Conservation (phyloP, 1,139 yeast genomes). For the Taphrina betulina region DNA sequence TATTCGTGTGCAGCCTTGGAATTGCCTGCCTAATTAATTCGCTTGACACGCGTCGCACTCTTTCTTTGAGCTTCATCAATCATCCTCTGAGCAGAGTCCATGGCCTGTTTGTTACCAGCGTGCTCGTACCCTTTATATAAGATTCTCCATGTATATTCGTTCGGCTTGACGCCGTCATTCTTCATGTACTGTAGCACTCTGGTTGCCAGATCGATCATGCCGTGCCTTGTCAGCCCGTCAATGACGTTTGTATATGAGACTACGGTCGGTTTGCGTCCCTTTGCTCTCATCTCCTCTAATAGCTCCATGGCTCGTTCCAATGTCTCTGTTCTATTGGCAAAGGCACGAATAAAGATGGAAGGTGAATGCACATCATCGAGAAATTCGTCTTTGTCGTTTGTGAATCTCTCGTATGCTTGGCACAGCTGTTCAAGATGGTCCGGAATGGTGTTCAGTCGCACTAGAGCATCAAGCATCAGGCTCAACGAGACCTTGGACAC, state of each 20-base stretch:
- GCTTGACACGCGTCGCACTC: too few species aligned
- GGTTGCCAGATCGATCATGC: slow-evolving; percentile 18
- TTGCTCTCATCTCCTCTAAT: slow-evolving; percentile 17
- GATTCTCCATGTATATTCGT: slow-evolving; percentile 10
- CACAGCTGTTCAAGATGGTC: slow-evolving; percentile 4
- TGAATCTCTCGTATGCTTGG: slow-evolving; percentile 1
- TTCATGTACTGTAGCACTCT: slow-evolving; percentile 24
- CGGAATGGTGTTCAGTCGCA: slow-evolving; percentile 15
- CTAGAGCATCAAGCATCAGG: slow-evolving; percentile 20
- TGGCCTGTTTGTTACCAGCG: too few species aligned
- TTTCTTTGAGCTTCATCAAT: too few species aligned
- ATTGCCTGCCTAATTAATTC: too few species aligned
- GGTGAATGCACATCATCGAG: slow-evolving; percentile 2
- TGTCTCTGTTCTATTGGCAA: slow-evolving; percentile 3
- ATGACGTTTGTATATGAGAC: slow-evolving; percentile 22
- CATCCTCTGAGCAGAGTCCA: too few species aligned
- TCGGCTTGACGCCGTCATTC: slow-evolving; percentile 15
- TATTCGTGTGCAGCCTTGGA: too few species aligned
- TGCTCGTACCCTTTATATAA: slow-evolving; percentile 10
- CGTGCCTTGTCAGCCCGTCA: slow-evolving; percentile 11
- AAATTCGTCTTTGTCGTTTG: slow-evolving; percentile 4
- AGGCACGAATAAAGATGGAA: slow-evolving; percentile 27
- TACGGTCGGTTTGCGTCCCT: slow-evolving; percentile 9
- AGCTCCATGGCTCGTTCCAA: slow-evolving; percentile 17
- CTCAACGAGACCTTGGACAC: slow-evolving; percentile 18